Evolutionary conservation across 75 land plant species (phyloP), one percentile per base, ranked within the genome.

Genomic region (Chamaecyparis obtusa): DNA sequence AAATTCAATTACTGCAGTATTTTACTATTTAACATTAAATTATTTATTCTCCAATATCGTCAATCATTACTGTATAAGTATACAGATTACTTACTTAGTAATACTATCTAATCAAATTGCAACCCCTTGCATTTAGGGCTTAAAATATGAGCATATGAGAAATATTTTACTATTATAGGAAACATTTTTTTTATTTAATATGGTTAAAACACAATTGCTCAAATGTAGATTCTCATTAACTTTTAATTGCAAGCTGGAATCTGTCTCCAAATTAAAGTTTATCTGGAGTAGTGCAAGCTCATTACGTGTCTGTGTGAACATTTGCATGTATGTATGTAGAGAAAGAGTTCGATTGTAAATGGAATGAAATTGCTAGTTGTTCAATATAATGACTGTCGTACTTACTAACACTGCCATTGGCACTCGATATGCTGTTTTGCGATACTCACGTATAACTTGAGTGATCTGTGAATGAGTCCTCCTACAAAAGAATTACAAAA

Each of bases 381-480:
- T 44, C 51, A n/a, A 81, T 46, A 81, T n/a, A 46, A 13, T 46
- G 83, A 81, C 32, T 30, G 13, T 6, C 43, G 78, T 27, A 88
- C 96, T 83, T 90, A 98, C 99, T 91, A 98, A 87, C 21, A 98
- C 89, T 67, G 97, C 95, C 98, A 98, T 98, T 43, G 95, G 96
- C 71, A 94, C 98, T 19, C 99, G 90, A 87, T 98, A 98, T 55
- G 92, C 72, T 72, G 99, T 98, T 83, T 98, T 98, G 69, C 94
- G 82, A 57, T 93, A 96, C 55, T 98, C 99, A 36, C 94, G 93
- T 85, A 96, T 88, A 55, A 95, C 95, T 86, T 98, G 99, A 78
- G 93, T 93, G 48, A 98, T 96, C 86, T 98, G 99, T 30, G 97
- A 91, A 88, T 98, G 99, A 33, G 99, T 98, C 92, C 99, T 94